phyloP scores from a whole-genome alignment of 2,329 filamentous ascomycete genomes.

The Alternaria sp. region DNA sequence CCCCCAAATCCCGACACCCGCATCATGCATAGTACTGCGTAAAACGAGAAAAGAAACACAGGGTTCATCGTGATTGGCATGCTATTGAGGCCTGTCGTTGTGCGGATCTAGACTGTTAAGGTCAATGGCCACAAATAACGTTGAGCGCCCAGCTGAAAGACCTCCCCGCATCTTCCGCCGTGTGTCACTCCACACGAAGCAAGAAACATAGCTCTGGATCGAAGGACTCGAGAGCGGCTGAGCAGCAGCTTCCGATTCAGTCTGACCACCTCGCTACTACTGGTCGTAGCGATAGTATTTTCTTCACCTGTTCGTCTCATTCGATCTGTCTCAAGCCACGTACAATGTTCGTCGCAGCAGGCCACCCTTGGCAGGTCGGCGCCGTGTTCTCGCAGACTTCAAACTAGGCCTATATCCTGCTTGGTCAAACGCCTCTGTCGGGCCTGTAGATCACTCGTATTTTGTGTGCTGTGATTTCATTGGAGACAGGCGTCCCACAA shows the following conservation, averaged over 20 bases:
- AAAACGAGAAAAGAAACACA: conserved; percentile 21
- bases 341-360: conserved; percentile 16
- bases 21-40: conserved; percentile 21
- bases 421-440: conserved; percentile 22
- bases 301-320: conserved; percentile 1
- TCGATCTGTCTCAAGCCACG: conserved; percentile 7
- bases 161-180: conserved; percentile 27
- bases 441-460: conserved; percentile 28
- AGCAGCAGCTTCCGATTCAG: conserved; percentile 22
- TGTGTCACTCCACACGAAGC: conserved; percentile 28
- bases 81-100: conserved; percentile 9
- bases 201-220: conserved; percentile 17
- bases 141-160: conserved; percentile 23
- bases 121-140: conserved; percentile 17
- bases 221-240: conserved; percentile 23
- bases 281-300: conserved; percentile 6
- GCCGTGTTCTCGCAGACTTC: conserved; percentile 11
- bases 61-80: conserved; percentile 2
- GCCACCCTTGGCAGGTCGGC: conserved; percentile 13
- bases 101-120: conserved; percentile 21
- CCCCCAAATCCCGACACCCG: conserved; percentile 10
- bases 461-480: conserved; percentile 26
- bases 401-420: conserved; percentile 3
- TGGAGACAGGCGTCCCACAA: conserved; percentile 36
- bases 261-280: conserved; percentile 10